Evolutionary conservation across 2,329 filamentous ascomycete genomes (phyloP).

Genomic region (Diaporthe citrichinensis): DNA sequence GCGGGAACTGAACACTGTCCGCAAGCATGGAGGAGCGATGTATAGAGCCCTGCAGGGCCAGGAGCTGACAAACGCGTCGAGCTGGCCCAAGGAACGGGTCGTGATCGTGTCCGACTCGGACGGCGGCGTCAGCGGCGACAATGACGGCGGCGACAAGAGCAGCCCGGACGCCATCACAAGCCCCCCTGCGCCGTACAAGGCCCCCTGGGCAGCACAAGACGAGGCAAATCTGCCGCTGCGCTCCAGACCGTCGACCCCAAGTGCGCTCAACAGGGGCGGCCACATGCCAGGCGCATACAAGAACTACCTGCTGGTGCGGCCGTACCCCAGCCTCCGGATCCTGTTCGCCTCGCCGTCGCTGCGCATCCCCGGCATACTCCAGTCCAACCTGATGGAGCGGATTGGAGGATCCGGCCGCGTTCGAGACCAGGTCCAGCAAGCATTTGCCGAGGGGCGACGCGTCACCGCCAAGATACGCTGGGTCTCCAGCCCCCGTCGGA

Average conservation of each 20-base stretch:
- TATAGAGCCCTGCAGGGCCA: constrained; percentile 60
- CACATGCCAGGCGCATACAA: constrained; percentile 60
- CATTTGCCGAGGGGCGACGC: constrained; percentile 76
- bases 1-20: constrained; percentile 74
- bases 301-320: constrained; percentile 75
- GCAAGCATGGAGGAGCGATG: constrained; percentile 74
- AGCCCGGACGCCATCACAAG: constrained; percentile 35
- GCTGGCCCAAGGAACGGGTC: constrained; percentile 56
- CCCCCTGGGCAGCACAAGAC: constrained; percentile 25
- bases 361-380: constrained; percentile 76
- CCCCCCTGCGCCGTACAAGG: constrained; percentile 15
- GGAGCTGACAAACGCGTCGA: constrained; percentile 51
- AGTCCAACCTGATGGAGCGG: constrained; percentile 68
- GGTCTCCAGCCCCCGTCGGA: constrained; percentile 66
- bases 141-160: constrained; percentile 34
- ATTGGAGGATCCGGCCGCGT: constrained; percentile 65
- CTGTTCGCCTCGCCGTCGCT: constrained; percentile 79
- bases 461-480: constrained; percentile 83
- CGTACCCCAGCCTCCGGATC: constrained; percentile 75
- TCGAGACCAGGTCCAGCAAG: constrained; percentile 64
- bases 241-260: background rate
- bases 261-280: constrained; percentile 44
- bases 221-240: constrained; percentile 13
- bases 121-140: constrained; percentile 32
- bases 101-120: constrained; percentile 50